Evolutionary conservation across 164 flowering plant genomes (phyloP), one percentile per base, ranked within the genome.

Genomic region (Malania oleifera): DNA sequence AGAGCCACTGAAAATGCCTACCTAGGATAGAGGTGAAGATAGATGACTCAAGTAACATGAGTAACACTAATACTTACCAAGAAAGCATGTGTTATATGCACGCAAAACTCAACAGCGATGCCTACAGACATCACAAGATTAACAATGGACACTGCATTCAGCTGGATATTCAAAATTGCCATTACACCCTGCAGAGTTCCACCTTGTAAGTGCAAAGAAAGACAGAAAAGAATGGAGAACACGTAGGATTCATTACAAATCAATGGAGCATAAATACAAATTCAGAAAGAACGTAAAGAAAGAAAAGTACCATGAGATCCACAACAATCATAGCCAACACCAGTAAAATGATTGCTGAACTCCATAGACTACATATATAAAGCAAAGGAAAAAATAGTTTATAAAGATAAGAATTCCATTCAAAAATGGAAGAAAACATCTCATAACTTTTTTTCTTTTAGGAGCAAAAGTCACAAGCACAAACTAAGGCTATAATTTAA

Each of bases 41-140:
- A 17, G 9, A 31, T 28, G 38, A 31, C 35, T 7, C 17, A 52
- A 19, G 19, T 31, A 7, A 44, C 53, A 37, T 12, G 25, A 20
- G 12, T 12, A 57, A 31, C 9, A 35, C 56, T 48, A 53, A 58
- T 49, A 76, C 95, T 80, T 15, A 95, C 99, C 80, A 79, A 71
- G 73, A 95, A 95, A 57, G 98, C 93, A 75, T 95, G 98, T 35
- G 87, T 80, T 59, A 89, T 82, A 54, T 95, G 98, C 53, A 95
- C 96, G 55, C 96, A 95, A 62, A 95, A 95, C 76, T 95, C 99
- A 58, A 95, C 98, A 43, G 85, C 88, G 54, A 91, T 95, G 44
- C 99, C 99, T 28, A 91, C 89, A 17, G 99, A 67, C 99, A 95
- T 95, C 11, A 95, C 77, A 44, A 95, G 96, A 69, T 95, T 95